Base-by-base conservation (phyloP, 2,329 filamentous ascomycete genomes). In the Scedosporium minutisporum region DNA sequence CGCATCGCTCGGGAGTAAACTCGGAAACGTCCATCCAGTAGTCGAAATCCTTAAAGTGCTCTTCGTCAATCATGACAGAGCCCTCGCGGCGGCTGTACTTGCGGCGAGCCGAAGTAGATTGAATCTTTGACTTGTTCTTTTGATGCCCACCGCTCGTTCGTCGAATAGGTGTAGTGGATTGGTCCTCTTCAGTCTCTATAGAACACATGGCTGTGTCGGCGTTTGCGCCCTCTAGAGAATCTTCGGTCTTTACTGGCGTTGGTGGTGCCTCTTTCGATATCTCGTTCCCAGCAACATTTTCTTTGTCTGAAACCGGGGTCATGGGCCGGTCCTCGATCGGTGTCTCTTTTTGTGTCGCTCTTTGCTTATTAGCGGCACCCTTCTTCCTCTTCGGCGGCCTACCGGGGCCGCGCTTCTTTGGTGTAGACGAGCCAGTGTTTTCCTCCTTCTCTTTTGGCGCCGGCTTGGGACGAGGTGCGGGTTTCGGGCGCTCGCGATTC, bases 11-110 rank as follows among this genome's bases (percentile, higher is more conserved):
- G 0, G 88, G 83, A 0, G 92, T 96, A 72, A 89, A 99, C 62
- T 97, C 91, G 5, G 93, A 90, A 38, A 91, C 83, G 67, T 93
- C 87, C 75, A 97, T 89, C 58, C 85, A 87, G 72, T 97, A 97
- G 71, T 97, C 89, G 72, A 96, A 99, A 67, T 89, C 84, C 69
- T 90, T 88, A 77, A 97, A 99, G 0, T 90, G 90, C 65, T 88
- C 89, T 74, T 97, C 93, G 67, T 99, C 93, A 64, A 97, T 82
- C 68, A 86, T 86, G 62, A 91, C 89, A 0, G 87, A 87, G 12
- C 85, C 85, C 69, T 95, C 93, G 41, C 89, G 85, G 27, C 86
- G 86, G 72, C 92, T 93, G 73, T 92, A 91, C 75, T 96, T 91
- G 68, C 95, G 86, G 61, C 93, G 88, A 29, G 93, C 90, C 1